Base-by-base conservation (phyloP, 179 eudicot species). In the Carnegiea gigantea region DNA sequence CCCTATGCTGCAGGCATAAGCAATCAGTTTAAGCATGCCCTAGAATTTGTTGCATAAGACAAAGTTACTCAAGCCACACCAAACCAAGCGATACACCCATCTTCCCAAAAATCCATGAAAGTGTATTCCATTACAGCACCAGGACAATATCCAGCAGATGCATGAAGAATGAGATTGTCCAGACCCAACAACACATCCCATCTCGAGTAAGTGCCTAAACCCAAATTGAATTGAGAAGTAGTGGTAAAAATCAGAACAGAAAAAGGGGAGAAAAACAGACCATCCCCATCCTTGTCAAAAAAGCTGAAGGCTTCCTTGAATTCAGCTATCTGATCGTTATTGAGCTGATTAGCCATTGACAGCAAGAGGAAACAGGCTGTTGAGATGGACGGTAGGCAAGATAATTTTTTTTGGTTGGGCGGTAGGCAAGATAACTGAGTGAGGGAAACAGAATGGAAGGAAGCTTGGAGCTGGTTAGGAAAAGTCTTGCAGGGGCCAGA, bases 251-350 rank as follows among this genome's bases (percentile, higher is more conserved):
- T 62, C 26, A 38, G 18, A 68, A 65, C 26, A 26, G 68, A 40
- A 38, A 49, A 18, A 24, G 53, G 46, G 53, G 43, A 4, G 0
- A 40, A 5, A 40, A 40, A 40, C 44, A 78, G 59, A 79, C 82
- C 82, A 33, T 79, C 82, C 9, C 82, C 82, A 51, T 79, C 76
- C 82, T 79, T 79, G 67, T 79, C 82, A 67, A 79, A 79, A 30
- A 79, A 36, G 11, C 82, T 79, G 76, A 79, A 79, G 53, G 76
- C 76, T 26, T 79, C 76, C 82, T 48, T 79, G 67, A 79, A 79
- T 59, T 79, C 82, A 17, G 82, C 71, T 53, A 49, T 79, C 71
- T 70, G 76, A 28, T 70, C 76, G 5, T 70, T 76, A 23, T 44
- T 79, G 46, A 79, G 76, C 36, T 79, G 68, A 44, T 79, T 60